These are phyloP conservation scores for Tolypocladium nubicola DNA, from an alignment of 2,329 filamentous ascomycete species.

Conservation along the genomic window DNA sequence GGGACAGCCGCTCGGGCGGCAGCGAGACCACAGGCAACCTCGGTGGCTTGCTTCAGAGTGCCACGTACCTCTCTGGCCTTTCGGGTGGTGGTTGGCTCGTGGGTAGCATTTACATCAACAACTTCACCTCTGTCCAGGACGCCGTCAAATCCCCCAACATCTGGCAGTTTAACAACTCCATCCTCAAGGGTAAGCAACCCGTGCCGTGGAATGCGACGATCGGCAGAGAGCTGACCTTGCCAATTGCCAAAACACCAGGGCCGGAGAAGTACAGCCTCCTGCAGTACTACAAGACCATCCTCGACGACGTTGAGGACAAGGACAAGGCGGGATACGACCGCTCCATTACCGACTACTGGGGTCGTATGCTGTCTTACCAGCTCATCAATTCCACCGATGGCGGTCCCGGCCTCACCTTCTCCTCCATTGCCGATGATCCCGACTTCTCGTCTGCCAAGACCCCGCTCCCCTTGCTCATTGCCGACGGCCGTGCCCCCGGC, in stretches of 20 bases:
- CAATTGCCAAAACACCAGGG: slow-evolving; percentile 8
- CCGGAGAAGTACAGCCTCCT: slow-evolving; percentile 25
- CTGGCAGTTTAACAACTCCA: slow-evolving; percentile 31
- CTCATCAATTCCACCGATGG: slow-evolving; percentile 67
- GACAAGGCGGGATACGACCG: slow-evolving; percentile 34
- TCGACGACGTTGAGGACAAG: slow-evolving; percentile 24
- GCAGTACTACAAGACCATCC: slow-evolving; percentile 27
- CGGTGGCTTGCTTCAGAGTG: slow-evolving; percentile 68
- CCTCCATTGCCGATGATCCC: slow-evolving; percentile 45
- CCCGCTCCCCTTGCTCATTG: slow-evolving; percentile 39
- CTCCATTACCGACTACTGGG: slow-evolving; percentile 84
- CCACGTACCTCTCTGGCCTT: slow-evolving; percentile 72
- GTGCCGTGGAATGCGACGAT: neutral
- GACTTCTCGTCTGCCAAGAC: slow-evolving; percentile 29
- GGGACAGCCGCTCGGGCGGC: slow-evolving; percentile 57
- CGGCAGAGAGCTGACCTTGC: neutral
- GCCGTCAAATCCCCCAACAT: slow-evolving; percentile 23
- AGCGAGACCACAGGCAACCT: slow-evolving; percentile 48
- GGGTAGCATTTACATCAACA: slow-evolving; percentile 74
- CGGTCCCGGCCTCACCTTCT: slow-evolving; percentile 70
- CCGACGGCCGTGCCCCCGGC: slow-evolving; percentile 35
- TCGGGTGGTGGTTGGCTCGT: slow-evolving; percentile 80
- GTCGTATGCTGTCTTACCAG: slow-evolving; percentile 76
- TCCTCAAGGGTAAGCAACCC: slow-evolving; percentile 21
- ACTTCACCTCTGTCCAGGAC: slow-evolving; percentile 54